Conservation (phyloP, 306 rosid species). For the Castanopsis chinensis region DNA sequence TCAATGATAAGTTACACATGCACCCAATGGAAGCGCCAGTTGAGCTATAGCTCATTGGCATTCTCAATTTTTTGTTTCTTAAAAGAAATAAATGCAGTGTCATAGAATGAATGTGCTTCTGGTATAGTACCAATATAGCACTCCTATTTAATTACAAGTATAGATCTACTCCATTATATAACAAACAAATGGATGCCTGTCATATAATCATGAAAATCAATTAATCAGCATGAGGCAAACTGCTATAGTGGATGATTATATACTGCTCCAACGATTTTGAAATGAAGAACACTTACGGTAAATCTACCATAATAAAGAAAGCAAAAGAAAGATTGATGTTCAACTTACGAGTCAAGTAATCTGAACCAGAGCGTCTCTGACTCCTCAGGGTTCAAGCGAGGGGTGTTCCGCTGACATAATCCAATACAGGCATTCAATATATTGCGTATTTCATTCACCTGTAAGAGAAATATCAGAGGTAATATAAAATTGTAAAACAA, state of each 20-base stretch:
- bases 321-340: conserved; percentile 13
- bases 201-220: conserved; percentile 10
- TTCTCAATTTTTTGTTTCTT: no score
- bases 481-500: conserved; percentile 23
- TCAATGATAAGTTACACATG: no score
- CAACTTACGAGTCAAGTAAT: conserved; percentile 90
- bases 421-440: conserved; percentile 80
- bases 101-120: background rate
- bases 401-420: conserved; percentile 96
- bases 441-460: conserved; percentile 61
- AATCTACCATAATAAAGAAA: conserved; percentile 10
- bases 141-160: background rate
- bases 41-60: no score
- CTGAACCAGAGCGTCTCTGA: conserved; percentile 93
- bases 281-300: conserved; percentile 4
- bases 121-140: background rate
- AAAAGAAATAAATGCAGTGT: background rate
- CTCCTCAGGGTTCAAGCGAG: conserved; percentile 91
- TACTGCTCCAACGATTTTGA: background rate
- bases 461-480: conserved; percentile 24
- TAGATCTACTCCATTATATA: background rate
- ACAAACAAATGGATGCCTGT: background rate
- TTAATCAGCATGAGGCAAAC: background rate
- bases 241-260: background rate
- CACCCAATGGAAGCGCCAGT: no score